These are phyloP conservation scores for Diaporthe australafricana DNA, from an alignment of 2,329 filamentous ascomycete species.

Conservation along the genomic window DNA sequence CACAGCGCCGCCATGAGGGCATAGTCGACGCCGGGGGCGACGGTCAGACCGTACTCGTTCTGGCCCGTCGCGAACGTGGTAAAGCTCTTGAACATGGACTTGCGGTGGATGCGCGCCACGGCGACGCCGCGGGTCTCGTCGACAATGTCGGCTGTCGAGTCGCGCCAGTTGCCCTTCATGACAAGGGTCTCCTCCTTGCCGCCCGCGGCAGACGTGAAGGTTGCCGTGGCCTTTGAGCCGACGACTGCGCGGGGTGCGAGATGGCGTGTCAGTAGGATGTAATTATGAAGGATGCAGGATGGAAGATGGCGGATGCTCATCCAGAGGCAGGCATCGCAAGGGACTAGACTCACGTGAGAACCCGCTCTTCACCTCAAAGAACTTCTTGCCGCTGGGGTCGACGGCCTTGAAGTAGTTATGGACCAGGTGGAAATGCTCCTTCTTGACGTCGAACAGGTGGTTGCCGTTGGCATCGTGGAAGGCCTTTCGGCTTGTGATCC, in stretches of 20 bases:
- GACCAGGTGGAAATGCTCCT: slow-evolving; percentile 59
- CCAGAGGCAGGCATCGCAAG: background rate
- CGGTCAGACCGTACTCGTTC: slow-evolving; percentile 73
- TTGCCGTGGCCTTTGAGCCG: slow-evolving; percentile 65
- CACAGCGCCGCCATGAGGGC: slow-evolving; percentile 74
- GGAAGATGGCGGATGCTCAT: background rate
- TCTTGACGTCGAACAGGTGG: slow-evolving; percentile 69
- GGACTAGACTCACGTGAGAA: slow-evolving; percentile 58
- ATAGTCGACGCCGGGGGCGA: slow-evolving; percentile 75
- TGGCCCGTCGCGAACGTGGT: slow-evolving; percentile 69
- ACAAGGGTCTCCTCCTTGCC: slow-evolving; percentile 58
- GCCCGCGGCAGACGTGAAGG: slow-evolving; percentile 60
- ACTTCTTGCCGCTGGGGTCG: slow-evolving; percentile 55
- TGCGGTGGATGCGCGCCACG: slow-evolving; percentile 70
- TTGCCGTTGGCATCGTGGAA: slow-evolving; percentile 64
- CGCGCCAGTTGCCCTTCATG: slow-evolving; percentile 73
- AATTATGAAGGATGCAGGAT: too few relatives aligned
- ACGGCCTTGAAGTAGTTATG: slow-evolving; percentile 65
- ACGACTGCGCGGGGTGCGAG: slow-evolving; percentile 52
- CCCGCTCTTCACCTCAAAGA: slow-evolving; percentile 67
- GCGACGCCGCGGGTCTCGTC: slow-evolving; percentile 60
- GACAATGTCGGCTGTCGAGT: slow-evolving; percentile 67
- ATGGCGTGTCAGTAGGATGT: background rate
- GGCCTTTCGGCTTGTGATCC: slow-evolving; percentile 64
- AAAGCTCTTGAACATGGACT: slow-evolving; percentile 60